Evolutionary conservation across 2,329 filamentous ascomycete genomes (phyloP), one percentile per base, ranked within the genome.

Genomic region (Fonsecaea multimorphosa): DNA sequence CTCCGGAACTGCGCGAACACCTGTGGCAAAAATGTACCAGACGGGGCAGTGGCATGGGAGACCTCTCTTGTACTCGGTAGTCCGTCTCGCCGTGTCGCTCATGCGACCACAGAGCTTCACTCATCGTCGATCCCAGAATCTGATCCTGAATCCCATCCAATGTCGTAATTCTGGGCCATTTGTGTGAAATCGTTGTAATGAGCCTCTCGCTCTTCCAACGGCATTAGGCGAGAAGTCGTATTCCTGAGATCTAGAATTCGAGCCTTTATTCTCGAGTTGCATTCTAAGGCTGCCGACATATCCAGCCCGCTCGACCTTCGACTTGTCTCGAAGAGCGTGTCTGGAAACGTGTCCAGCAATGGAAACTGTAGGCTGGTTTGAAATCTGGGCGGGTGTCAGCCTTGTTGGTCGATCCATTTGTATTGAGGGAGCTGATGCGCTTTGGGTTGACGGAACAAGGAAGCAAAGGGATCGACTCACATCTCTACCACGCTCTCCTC

Each of bases 101-200:
- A 8, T 54, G 32, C 16, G 12, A 54, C 24, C 11, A 14, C 52
- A 54, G 9, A 12, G 19, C 44, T 49, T 67, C 64, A 68, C 32
- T 68, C 64, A 59, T 72, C 79, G 68, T 82, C 80, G 66, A 81
- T 78, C 16, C 78, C 79, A 51, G 76, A 77, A 34, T 82, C 80
- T 22, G 76, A 78, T 60, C 68, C 73, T 44, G 69, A 71, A 9
- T 74, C 66, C 73, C 73, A 74, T 9, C 71, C 70, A 64, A 65
- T 64, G 31, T 92, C 88, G 76, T 97, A 98, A 66, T 91, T 91
- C 74, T 97, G 93, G 1, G 90, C 89, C 73, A 98, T 88, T 66
- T 91, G 89, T 27, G 90, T 88, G 44, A 99, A 82, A 12, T 90
- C 88, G 74, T 96, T 95, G 53, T 87, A 86, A n/a, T 98, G 82